Evolutionary conservation across 1,139 yeast species (phyloP).

Genomic region (Yamadazyma sp.): DNA sequence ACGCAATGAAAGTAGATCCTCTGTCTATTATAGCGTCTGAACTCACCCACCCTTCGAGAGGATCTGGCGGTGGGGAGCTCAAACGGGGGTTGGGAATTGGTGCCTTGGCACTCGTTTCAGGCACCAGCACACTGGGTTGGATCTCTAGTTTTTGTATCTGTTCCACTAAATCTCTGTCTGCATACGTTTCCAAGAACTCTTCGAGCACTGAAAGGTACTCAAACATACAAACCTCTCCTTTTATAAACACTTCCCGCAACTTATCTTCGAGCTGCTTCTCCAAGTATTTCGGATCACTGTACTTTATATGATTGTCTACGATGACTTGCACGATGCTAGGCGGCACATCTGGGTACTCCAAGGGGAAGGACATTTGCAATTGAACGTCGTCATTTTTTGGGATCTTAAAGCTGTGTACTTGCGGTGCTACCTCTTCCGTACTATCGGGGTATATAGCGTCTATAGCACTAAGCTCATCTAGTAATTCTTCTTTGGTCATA

Average conservation of each 20-base stretch:
- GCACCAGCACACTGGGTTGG: slow-evolving; percentile 4
- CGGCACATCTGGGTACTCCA: slow-evolving; percentile 61
- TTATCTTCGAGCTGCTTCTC: slow-evolving; percentile 46
- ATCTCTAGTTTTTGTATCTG: slow-evolving; percentile 1
- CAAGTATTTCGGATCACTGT: slow-evolving; percentile 45
- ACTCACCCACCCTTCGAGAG: slow-evolving; percentile 67
- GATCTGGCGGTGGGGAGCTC: slow-evolving; percentile 30
- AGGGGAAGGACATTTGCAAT: slow-evolving; percentile 69
- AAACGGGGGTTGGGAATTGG: too few species aligned
- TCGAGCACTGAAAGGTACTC: slow-evolving; percentile 72
- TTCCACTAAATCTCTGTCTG: slow-evolving; percentile 15
- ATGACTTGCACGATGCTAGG: slow-evolving; percentile 59
- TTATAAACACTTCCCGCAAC: slow-evolving; percentile 47
- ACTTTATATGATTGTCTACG: slow-evolving; percentile 29
- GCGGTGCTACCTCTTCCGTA: slow-evolving; percentile 29
- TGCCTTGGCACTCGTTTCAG: too few species aligned
- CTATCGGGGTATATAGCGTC: slow-evolving; percentile 85
- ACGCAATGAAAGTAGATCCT: slow-evolving; percentile 83
- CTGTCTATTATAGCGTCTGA: slow-evolving; percentile 82
- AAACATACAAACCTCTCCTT: slow-evolving; percentile 75
- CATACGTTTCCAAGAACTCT: slow-evolving; percentile 42
- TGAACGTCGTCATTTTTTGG: slow-evolving; percentile 64
- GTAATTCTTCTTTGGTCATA: slow-evolving; percentile 55
- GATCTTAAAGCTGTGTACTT: slow-evolving; percentile 51
- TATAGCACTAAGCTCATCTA: slow-evolving; percentile 80